Percentiles rank a stretch among this genome's conserved stretches.
phyloP scores from a whole-genome alignment of 2,329 filamentous ascomycete species.

The Fusarium lyarnte region DNA sequence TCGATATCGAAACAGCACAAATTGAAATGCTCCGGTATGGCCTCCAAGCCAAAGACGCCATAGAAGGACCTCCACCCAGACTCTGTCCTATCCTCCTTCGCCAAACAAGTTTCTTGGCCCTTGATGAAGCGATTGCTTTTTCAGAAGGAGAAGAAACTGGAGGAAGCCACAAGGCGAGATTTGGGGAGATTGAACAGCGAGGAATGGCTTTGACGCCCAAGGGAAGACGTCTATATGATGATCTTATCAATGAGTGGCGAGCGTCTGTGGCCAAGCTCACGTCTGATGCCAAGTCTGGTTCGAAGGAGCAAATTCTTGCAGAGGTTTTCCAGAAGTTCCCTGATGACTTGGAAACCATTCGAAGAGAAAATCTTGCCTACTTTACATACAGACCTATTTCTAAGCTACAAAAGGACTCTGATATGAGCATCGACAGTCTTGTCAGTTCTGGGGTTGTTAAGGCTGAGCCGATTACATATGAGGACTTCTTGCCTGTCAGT shows the following conservation, averaged over 20 bases:
- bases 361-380: conserved; percentile 50
- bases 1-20: conserved; percentile 59
- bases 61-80: conserved; percentile 61
- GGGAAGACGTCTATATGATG: conserved; percentile 58
- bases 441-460: conserved; percentile 47
- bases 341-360: conserved; percentile 53
- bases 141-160: conserved; percentile 25
- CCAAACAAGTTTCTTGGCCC: conserved; percentile 63
- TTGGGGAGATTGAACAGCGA: conserved; percentile 64
- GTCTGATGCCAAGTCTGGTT: neutral
- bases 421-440: conserved; percentile 43
- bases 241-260: conserved; percentile 49
- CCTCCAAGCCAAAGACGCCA: conserved; percentile 57
- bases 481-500: conserved; percentile 63
- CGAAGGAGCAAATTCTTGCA: conserved; percentile 37
- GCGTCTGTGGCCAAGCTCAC: neutral
- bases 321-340: conserved; percentile 51
- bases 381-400: conserved; percentile 46
- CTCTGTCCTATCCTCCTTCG: conserved; percentile 58
- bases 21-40: conserved; percentile 52
- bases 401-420: neutral
- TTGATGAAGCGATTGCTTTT: conserved; percentile 59
- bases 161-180: conserved; percentile 59
- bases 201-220: conserved; percentile 59
- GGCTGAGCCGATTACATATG: conserved; percentile 59